Conservation (phyloP, 306 rosid species). For the Sicyos edulis region DNA sequence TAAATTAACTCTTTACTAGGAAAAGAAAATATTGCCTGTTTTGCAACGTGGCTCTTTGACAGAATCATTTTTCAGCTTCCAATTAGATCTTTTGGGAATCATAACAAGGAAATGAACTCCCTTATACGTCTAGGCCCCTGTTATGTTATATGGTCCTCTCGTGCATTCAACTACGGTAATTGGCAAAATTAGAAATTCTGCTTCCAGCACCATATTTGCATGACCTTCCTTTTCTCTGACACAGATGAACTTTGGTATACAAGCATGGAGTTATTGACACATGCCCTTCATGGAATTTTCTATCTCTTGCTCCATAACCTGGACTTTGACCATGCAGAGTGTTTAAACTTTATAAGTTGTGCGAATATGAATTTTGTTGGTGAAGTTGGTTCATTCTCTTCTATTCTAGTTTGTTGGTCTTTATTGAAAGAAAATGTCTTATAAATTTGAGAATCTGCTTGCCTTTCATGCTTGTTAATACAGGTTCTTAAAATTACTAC, state of each 20-base stretch:
- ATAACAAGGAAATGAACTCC: background rate
- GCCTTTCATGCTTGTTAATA: constrained; percentile 5
- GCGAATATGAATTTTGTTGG: constrained; percentile 18
- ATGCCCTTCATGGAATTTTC: constrained; percentile 12
- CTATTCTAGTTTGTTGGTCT: background rate
- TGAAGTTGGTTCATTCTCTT: constrained; percentile 19
- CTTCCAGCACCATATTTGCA: constrained; percentile 2
- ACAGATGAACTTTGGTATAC: constrained; percentile 11
- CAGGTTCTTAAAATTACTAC: constrained; percentile 6
- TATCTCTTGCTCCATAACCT: constrained; percentile 11
- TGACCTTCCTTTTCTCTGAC: constrained; percentile 10
- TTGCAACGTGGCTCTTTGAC: background rate
- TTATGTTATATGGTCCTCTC: background rate
- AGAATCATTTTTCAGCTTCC: constrained; percentile 5
- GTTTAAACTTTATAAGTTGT: constrained; percentile 4
- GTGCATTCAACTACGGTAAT: constrained; percentile 9
- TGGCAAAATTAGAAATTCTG: constrained; percentile 7
- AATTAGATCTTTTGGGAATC: background rate
- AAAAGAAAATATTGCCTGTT: background rate
- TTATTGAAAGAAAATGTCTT: background rate
- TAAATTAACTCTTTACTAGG: background rate
- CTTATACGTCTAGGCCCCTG: background rate
- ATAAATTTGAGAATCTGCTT: background rate
- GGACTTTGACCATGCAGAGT: constrained; percentile 13
- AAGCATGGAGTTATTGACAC: constrained; percentile 11